Evolutionary conservation across 225 moss, liverwort and hornwort species (phyloP), one percentile per base, ranked within the genome.

Genomic region (Marchantia polymorpha): DNA sequence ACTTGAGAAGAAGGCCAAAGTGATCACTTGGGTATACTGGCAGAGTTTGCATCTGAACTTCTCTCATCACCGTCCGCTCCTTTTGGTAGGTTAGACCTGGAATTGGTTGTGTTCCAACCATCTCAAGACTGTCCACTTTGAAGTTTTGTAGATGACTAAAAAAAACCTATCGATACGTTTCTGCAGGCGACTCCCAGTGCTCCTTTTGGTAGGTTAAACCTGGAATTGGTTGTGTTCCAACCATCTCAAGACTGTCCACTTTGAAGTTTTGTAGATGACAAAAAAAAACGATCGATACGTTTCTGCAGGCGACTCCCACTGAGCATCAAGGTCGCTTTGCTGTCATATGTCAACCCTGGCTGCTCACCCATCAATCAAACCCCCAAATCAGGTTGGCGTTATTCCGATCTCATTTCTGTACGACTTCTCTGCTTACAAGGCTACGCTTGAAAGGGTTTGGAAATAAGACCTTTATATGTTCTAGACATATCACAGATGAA

Each of bases 11-110:
- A 75, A 97, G 88, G 64, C 97, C 97, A 61, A 97, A 97, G 84
- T 97, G 97, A 83, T 97, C 97, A 89, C 97, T 97, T 0, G 97
- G 94, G 60, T 90, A 84, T 66, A 97, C 94, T 52, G 97, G 97
- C 20, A 94, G 88, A 55, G 85, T 89, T 48, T 89, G 72, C 78
- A 89, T 64, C 88, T 92, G 90, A 68, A 93, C 80, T 80, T 90
- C 86, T 81, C 92, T 93, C 86, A 88, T 95, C 79, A 93, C 93
- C 83, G 90, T 94, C 82, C 91, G 90, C 79, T 99, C 92, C 84
- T 99, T 99, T 52, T 86, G 77, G 52, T 92, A 91, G 7, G 91
- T 81, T 51, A 99, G 71, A 77, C 90, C 91, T 60, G 91, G 86
- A 78, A 99, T 99, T 30, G 91, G 86, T 67, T 92, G 87, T 7